Base-by-base conservation (phyloP, 139 green algal species). In the Coelastrella sp. region DNA sequence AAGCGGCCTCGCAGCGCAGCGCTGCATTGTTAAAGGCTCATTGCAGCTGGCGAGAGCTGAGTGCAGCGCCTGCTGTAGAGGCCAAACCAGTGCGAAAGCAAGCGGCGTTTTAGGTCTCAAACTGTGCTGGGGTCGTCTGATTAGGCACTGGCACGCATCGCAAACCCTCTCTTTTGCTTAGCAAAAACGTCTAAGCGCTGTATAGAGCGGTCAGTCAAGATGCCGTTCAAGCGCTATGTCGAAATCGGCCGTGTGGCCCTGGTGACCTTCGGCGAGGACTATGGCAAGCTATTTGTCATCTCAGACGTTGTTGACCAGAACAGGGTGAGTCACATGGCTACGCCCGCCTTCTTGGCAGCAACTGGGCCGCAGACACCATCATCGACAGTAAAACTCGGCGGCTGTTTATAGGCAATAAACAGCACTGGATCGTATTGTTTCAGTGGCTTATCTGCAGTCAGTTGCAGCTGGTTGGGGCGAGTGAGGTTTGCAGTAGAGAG, bases 161-260 rank as follows among this genome's bases (percentile, higher is more conserved):
- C 17, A 23, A 32, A 10, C 14, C 13, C 68, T 80, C 74, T 80
- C 74, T 87, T 78, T 87, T 19, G 64, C 32, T 78, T 73, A 47
- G 60, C 81, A 47, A 60, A 6, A 86, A 5, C 56, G 54, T 65
- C 7, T 22, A 79, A n/a, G 61, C 79, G 80, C 80, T 76, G 47
- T 57, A 32, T 59, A 86, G 82, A 54, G 68, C 68, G 68, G 74
- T 58, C 22, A 57, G 78, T 8, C 78, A 94, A 81, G 54, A 99
- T 99, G 97, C 96, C 97, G 76, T 99, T 98, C 95, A 95, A 95
- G 91, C 92, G 97, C 73, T 96, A 97, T 86, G 96, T 99, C 32
- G 98, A 99, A 94, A 97, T 99, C 88, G 98, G 98, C 90, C 97
- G 98, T 54, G 97, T 99, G 78, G 96, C 96, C 88, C 91, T 99